These are phyloP conservation scores for Cercospora berteroae DNA, from an alignment of 2,329 filamentous ascomycete genomes.

Conservation along the genomic window DNA sequence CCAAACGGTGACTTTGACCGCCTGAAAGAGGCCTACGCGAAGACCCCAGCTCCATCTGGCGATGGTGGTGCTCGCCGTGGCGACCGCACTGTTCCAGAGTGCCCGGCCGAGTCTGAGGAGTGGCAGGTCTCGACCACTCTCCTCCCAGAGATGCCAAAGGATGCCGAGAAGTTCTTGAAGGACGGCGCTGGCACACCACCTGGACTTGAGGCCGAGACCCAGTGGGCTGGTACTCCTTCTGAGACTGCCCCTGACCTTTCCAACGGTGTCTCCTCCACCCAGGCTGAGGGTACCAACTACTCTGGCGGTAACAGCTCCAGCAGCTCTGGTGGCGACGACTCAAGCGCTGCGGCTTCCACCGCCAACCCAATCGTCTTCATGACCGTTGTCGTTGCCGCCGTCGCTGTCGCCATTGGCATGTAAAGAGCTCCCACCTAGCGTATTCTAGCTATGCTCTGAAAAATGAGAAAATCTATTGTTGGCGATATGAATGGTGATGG, in stretches of 20 bases:
- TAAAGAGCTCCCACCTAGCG: not conserved
- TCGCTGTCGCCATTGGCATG: conserved; percentile 7
- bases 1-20: conserved; percentile 63
- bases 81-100: conserved; percentile 47
- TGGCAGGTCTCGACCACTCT: conserved; percentile 55
- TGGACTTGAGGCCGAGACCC: conserved; percentile 52
- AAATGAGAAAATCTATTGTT: not conserved
- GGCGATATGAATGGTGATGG: not conserved
- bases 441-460: not conserved
- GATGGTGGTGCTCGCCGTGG: conserved; percentile 60
- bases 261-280: conserved; percentile 28
- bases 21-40: conserved; percentile 52
- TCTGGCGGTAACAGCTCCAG: conserved; percentile 14
- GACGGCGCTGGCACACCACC: conserved; percentile 56
- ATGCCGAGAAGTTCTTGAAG: conserved; percentile 56
- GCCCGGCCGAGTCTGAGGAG: conserved; percentile 54
- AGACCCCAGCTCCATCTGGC: conserved; percentile 53
- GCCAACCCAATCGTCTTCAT: conserved; percentile 23
- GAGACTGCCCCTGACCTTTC: conserved; percentile 47
- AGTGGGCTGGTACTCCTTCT: conserved; percentile 50
- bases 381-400: conserved; percentile 7
- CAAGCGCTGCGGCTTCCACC: conserved; percentile 30
- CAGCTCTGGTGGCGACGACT: conserved; percentile 30
- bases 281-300: conserved; percentile 24
- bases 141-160: conserved; percentile 57